Evolutionary conservation across 352 stramenopile genomes (phyloP).

Genomic region (Phytophthora litchii): DNA sequence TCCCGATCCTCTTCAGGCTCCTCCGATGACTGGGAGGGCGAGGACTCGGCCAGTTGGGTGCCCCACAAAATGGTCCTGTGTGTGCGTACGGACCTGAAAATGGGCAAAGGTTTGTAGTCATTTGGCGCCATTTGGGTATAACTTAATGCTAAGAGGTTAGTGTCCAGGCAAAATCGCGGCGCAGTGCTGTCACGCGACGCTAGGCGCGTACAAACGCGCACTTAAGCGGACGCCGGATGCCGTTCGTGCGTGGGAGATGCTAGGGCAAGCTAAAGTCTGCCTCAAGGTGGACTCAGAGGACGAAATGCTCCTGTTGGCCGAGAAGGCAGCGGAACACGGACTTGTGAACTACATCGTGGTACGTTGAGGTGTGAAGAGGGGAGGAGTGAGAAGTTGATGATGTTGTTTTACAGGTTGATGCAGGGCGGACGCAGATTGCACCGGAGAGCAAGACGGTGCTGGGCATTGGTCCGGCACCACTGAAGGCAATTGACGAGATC

Average conservation of each 20-base stretch:
- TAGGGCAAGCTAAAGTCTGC: conserved; percentile 87
- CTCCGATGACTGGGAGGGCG: conserved; percentile 72
- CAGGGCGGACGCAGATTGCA: conserved; percentile 86
- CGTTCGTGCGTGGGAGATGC: conserved; percentile 77
- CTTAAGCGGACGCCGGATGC: conserved; percentile 76
- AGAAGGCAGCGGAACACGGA: conserved; percentile 61
- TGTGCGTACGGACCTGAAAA: conserved; percentile 95
- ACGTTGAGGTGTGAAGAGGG: conserved; percentile 8
- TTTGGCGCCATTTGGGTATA: not conserved
- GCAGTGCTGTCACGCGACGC: conserved; percentile 91
- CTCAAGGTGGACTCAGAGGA: conserved; percentile 88
- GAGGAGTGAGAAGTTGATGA: conserved; percentile 6
- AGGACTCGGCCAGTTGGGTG: conserved; percentile 59
- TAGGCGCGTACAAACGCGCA: conserved; percentile 95
- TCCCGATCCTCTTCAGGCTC: conserved; percentile 37
- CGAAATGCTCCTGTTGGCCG: conserved; percentile 74
- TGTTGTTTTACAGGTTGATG: conserved; percentile 58
- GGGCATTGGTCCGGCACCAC: conserved; percentile 74
- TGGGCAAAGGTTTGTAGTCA: conserved; percentile 93
- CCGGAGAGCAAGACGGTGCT: conserved; percentile 86
- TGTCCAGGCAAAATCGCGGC: conserved; percentile 80
- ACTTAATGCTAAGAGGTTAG: not conserved
- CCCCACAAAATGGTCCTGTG: conserved; percentile 95
- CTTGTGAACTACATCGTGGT: conserved; percentile 88
- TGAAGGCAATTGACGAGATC: conserved; percentile 72